Evolutionary conservation across 2,329 filamentous ascomycete genomes (phyloP).

Genomic region (Fulvia fulva): DNA sequence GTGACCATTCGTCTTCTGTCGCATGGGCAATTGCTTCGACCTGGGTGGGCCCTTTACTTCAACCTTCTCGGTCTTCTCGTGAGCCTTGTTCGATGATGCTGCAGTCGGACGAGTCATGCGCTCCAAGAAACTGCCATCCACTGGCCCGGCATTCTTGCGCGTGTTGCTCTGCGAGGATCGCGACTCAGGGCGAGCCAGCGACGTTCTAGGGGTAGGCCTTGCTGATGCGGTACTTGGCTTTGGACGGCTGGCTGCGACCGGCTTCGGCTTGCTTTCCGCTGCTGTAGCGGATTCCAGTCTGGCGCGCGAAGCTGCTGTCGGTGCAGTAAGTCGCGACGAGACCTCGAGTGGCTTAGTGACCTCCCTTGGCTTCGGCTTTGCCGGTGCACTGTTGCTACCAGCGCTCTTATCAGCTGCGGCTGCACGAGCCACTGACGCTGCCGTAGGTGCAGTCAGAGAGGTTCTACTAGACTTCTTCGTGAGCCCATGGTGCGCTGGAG

Average conservation of each 20-base stretch:
- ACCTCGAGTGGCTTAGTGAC: conserved; percentile 65
- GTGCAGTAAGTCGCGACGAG: conserved; percentile 62
- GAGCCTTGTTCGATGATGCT: conserved; percentile 63
- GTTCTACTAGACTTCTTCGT: conserved; percentile 31
- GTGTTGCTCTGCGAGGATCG: conserved; percentile 40
- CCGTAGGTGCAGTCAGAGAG: conserved; percentile 34
- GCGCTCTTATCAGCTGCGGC: conserved; percentile 13
- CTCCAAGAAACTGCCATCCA: conserved; percentile 70
- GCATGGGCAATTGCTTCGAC: conserved; percentile 13
- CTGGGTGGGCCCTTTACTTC: conserved; percentile 38
- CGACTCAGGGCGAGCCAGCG: conserved; percentile 45
- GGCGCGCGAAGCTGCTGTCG: conserved; percentile 68
- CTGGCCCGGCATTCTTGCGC: conserved; percentile 46
- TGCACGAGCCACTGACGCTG: conserved; percentile 30
- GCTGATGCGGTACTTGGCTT: conserved; percentile 29
- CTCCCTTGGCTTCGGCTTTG: conserved; percentile 35
- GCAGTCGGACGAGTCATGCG: conserved; percentile 78
- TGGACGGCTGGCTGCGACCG: conserved; percentile 29
- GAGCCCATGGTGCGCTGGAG: conserved; percentile 1
- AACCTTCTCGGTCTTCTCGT: conserved; percentile 62
- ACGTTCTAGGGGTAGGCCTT: conserved; percentile 36
- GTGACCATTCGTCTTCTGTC: conserved; percentile 17
- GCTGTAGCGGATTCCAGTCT: conserved; percentile 54
- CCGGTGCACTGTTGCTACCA: conserved; percentile 17
- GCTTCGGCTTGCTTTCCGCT: conserved; percentile 18